Percentiles rank a stretch among this genome's conserved stretches.
phyloP scores from a whole-genome alignment of 1,284 basidiomycete species.

The Waitea zeae region DNA sequence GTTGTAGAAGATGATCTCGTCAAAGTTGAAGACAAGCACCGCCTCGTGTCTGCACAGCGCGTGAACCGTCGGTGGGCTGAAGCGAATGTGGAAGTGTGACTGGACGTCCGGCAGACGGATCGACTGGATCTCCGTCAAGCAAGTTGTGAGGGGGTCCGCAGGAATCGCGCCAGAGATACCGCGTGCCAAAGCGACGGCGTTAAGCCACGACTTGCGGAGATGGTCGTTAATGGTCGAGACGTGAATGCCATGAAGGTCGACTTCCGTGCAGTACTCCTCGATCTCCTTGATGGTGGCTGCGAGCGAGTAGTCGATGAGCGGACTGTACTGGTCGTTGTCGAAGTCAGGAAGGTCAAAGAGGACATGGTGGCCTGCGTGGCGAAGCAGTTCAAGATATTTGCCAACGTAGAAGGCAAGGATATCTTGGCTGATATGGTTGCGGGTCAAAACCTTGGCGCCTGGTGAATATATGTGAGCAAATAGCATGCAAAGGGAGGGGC shows the following conservation, averaged over 20 bases:
- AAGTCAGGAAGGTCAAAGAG: constrained; percentile 15
- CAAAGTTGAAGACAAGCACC: constrained; percentile 14
- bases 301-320: constrained; percentile 13
- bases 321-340: constrained; percentile 9
- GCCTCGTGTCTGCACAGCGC: constrained; percentile 16
- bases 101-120: constrained; percentile 8
- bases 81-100: constrained; percentile 12
- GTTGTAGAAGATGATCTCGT: constrained; percentile 13
- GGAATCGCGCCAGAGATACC: constrained; percentile 4
- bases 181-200: constrained; percentile 12
- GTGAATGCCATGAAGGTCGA: constrained; percentile 12
- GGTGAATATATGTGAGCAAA: no score
- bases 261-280: constrained; percentile 6
- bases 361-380: constrained; percentile 13
- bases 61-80: constrained; percentile 13
- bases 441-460: constrained; percentile 5
- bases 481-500: no score
- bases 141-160: constrained; percentile 7
- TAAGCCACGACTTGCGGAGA: constrained; percentile 15
- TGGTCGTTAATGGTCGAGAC: constrained; percentile 15
- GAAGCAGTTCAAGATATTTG: constrained; percentile 12
- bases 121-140: constrained; percentile 13
- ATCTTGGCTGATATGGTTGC: constrained; percentile 6
- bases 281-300: constrained; percentile 5
- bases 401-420: constrained; percentile 9